phyloP scores from a whole-genome alignment of 108 stramenopile species.

The Fistulifera pelliculosa region DNA sequence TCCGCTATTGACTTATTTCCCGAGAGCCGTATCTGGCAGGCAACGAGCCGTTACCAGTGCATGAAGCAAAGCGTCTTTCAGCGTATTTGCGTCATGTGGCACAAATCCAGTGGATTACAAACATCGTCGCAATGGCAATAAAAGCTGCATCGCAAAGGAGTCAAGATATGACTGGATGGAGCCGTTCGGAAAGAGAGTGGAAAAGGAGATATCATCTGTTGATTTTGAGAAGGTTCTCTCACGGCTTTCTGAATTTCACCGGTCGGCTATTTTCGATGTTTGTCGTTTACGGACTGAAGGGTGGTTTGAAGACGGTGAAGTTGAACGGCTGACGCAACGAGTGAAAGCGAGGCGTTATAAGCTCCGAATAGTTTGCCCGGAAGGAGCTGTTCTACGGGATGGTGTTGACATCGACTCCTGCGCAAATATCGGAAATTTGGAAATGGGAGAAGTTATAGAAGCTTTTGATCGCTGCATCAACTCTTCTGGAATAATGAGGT shows the following conservation, averaged over 20 bases:
- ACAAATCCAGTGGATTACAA: constrained; percentile 50
- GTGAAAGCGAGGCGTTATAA: constrained; percentile 31
- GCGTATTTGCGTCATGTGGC: constrained; percentile 41
- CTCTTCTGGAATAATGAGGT: constrained; percentile 84
- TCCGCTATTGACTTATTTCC: constrained; percentile 5
- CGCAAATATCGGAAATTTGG: constrained; percentile 72
- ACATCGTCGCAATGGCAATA: constrained; percentile 44
- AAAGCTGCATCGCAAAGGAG: constrained; percentile 44
- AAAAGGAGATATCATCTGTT: constrained; percentile 51
- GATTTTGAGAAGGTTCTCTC: constrained; percentile 37
- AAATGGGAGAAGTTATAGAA: constrained; percentile 78
- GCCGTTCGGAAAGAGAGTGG: constrained; percentile 54
- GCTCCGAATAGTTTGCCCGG: constrained; percentile 78
- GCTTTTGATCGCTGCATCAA: constrained; percentile 83
- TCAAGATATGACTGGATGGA: constrained; percentile 34
- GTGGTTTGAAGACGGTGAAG: constrained; percentile 44
- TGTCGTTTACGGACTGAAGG: constrained; percentile 60
- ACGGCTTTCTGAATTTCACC: constrained; percentile 40
- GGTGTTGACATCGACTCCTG: constrained; percentile 88
- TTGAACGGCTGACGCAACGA: constrained; percentile 5
- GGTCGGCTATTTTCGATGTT: constrained; percentile 59
- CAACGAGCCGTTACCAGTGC: constrained; percentile 4
- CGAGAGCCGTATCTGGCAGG: constrained; percentile 5
- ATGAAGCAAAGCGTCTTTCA: constrained; percentile 13
- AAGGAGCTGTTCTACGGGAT: constrained; percentile 85